phyloP scores from a whole-genome alignment of 192 early-diverging fungal genomes.

The Backusella psychrophila region DNA sequence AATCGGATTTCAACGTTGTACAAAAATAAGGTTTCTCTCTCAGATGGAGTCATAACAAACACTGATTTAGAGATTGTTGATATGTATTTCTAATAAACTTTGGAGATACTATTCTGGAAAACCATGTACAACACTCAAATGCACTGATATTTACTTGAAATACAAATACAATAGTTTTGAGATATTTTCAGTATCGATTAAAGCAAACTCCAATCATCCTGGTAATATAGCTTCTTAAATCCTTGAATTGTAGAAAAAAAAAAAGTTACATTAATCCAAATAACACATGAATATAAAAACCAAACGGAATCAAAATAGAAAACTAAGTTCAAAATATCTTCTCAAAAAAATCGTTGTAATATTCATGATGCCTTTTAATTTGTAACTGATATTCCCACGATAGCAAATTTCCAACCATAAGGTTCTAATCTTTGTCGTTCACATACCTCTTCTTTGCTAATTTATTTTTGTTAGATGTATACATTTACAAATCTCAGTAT shows the following conservation, averaged over 20 bases:
- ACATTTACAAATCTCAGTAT: not conserved
- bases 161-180: not conserved
- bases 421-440: not conserved
- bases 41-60: not conserved
- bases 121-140: not conserved
- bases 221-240: not conserved
- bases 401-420: not conserved
- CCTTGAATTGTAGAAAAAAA: not conserved
- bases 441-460: not conserved
- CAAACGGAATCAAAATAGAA: not conserved
- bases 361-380: not conserved
- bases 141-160: not conserved
- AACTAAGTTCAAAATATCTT: not conserved
- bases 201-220: not conserved
- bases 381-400: not conserved
- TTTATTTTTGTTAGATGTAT: not conserved
- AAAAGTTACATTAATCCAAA: not conserved
- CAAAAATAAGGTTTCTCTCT: conserved; percentile 1
- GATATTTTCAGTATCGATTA: not conserved
- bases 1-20: not conserved
- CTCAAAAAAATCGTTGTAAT: not conserved
- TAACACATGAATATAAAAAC: not conserved
- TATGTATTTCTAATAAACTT: conserved; percentile 3
- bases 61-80: conserved; percentile 1
- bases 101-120: not conserved